Evolutionary conservation across 176 grass and related monocot species (phyloP).

Genomic region (Ensete ventricosum): DNA sequence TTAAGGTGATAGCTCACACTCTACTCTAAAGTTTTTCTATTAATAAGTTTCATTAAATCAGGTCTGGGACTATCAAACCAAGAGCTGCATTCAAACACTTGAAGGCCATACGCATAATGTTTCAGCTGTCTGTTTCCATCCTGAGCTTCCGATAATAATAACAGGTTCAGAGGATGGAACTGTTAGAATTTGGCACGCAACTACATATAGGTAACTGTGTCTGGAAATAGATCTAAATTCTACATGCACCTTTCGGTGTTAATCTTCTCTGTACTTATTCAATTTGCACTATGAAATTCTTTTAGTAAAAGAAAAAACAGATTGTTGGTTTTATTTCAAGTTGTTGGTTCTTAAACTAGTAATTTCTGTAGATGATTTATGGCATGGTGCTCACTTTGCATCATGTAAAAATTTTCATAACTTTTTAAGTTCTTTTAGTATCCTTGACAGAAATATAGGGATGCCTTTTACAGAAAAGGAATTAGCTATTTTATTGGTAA

Average conservation of each 20-base stretch:
- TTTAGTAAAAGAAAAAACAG: not conserved
- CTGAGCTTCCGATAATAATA: slow-evolving; percentile 70
- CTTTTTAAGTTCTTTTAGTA: no score
- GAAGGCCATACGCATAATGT: slow-evolving; percentile 65
- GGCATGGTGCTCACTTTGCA: no score
- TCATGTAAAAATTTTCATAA: no score
- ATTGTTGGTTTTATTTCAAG: not conserved
- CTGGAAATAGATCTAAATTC: not conserved
- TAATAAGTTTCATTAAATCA: slow-evolving; percentile 28
- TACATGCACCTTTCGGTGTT: not conserved
- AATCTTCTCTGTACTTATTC: not conserved
- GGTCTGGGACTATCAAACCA: slow-evolving; percentile 79
- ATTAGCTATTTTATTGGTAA: no score
- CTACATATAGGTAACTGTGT: slow-evolving; percentile 47
- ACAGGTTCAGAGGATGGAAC: slow-evolving; percentile 74
- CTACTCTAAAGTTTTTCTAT: slow-evolving; percentile 3
- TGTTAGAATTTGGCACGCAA: slow-evolving; percentile 57
- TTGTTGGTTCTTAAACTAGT: not conserved
- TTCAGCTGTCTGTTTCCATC: slow-evolving; percentile 33
- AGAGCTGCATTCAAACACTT: slow-evolving; percentile 68
- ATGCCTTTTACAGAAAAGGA: no score
- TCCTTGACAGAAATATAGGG: no score
- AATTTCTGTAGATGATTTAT: not conserved
- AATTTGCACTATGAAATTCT: not conserved
- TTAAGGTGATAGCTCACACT: not conserved